These are phyloP conservation scores for Actinomucor elegans DNA, from an alignment of 371 early-diverging fungal genomes.

Conservation along the genomic window DNA sequence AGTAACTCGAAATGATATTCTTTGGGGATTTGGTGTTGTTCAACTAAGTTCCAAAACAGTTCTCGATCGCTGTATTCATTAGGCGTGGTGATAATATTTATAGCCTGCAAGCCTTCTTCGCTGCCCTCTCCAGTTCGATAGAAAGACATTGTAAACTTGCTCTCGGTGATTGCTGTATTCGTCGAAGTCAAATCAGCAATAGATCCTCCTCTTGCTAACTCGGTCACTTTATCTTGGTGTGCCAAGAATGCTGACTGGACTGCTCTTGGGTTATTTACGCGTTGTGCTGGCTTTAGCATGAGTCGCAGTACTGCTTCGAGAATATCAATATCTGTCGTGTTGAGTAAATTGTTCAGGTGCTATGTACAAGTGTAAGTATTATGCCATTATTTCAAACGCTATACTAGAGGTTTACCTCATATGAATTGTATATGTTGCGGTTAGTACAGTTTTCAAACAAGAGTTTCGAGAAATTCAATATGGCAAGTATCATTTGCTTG, in stretches of 20 bases:
- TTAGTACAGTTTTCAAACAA: conserved; percentile 94
- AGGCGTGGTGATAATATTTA: background rate
- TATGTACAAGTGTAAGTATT: conserved; percentile 65
- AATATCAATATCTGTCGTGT: conserved; percentile 75
- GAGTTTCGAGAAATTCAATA: conserved; percentile 72
- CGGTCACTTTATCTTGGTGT: conserved; percentile 33
- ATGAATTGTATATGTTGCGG: conserved; percentile 89
- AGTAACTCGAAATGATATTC: conserved; percentile 77
- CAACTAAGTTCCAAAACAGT: conserved; percentile 28
- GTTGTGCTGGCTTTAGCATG: conserved; percentile 78
- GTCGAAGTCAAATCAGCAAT: background rate
- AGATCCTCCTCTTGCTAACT: conserved; percentile 17
- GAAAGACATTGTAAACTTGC: conserved; percentile 13
- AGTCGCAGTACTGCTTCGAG: conserved; percentile 72
- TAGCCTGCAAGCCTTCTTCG: conserved; percentile 13
- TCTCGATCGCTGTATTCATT: conserved; percentile 11
- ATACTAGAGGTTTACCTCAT: conserved; percentile 76
- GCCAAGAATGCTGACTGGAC: conserved; percentile 63
- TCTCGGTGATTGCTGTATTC: background rate
- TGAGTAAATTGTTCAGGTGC: conserved; percentile 47
- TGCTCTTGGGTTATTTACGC: conserved; percentile 70
- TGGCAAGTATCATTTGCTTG: conserved; percentile 62
- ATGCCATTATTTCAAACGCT: no score
- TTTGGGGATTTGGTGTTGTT: conserved; percentile 69
- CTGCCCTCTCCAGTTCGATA: conserved; percentile 7